phyloP scores from a whole-genome alignment of 2,329 filamentous ascomycete genomes.

The Parasarocladium wereldwijsianum region DNA sequence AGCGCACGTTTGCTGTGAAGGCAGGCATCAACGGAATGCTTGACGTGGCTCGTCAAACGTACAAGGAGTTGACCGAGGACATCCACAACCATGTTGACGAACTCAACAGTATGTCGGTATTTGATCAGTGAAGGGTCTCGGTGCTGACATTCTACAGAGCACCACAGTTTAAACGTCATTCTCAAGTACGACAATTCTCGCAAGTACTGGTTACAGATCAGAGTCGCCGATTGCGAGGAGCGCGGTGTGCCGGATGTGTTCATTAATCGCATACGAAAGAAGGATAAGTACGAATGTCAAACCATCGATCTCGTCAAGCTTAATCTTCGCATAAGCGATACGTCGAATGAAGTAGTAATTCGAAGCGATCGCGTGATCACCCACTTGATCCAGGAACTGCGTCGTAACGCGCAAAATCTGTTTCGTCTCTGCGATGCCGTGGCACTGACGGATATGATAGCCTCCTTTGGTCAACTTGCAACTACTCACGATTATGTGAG shows the following conservation, averaged over 20 bases:
- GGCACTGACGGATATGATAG: slow-evolving; percentile 74
- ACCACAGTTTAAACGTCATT: slow-evolving; percentile 43
- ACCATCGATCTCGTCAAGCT: slow-evolving; percentile 73
- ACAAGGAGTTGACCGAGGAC: slow-evolving; percentile 76
- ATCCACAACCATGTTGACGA: slow-evolving; percentile 55
- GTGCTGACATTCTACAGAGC: slow-evolving; percentile 21
- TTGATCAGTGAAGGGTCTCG: background rate
- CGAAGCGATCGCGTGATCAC: slow-evolving; percentile 70
- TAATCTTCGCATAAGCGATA: slow-evolving; percentile 62
- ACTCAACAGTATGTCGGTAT: slow-evolving; percentile 40
- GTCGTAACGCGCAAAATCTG: slow-evolving; percentile 53
- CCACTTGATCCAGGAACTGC: slow-evolving; percentile 56
- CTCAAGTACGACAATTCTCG: slow-evolving; percentile 65
- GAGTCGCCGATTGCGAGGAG: slow-evolving; percentile 45
- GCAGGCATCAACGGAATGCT: slow-evolving; percentile 73
- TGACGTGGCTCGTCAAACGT: slow-evolving; percentile 77
- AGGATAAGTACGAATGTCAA: slow-evolving; percentile 71
- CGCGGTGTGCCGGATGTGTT: slow-evolving; percentile 49
- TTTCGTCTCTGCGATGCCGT: slow-evolving; percentile 81
- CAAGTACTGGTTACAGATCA: slow-evolving; percentile 65
- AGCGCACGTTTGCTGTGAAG: slow-evolving; percentile 80
- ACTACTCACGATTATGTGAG: slow-evolving; percentile 45
- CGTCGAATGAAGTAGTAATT: slow-evolving; percentile 69
- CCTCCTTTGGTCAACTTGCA: slow-evolving; percentile 60
- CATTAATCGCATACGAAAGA: slow-evolving; percentile 62